Evolutionary conservation across 768 basidiomycete genomes (phyloP).

Genomic region (Phylloporus arenicola): DNA sequence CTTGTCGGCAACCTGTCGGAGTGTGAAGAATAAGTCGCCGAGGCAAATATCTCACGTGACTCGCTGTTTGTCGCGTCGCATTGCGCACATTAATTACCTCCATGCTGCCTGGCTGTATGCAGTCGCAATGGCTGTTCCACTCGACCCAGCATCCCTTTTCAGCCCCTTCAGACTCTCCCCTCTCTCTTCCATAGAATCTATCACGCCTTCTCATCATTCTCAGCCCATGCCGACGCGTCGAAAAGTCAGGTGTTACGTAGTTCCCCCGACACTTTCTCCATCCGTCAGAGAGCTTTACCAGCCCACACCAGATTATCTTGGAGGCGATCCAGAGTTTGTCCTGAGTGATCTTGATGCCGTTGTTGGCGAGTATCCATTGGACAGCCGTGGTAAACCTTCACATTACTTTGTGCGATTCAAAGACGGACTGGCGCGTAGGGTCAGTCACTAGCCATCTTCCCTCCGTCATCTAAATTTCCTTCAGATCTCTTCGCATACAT

Average conservation of each 20-base stretch:
- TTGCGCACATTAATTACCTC: neutral
- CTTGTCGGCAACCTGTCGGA: neutral
- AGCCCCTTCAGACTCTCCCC: conserved; percentile 10
- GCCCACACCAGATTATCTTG: conserved; percentile 28
- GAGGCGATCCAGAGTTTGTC: conserved; percentile 31
- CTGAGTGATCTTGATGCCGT: conserved; percentile 39
- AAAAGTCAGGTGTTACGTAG: conserved; percentile 30
- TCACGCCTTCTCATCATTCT: conserved; percentile 4
- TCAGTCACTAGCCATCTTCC: conserved; percentile 25
- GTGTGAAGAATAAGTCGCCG: neutral
- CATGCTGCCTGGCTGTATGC: neutral
- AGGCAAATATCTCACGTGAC: neutral
- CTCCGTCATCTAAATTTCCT: conserved; percentile 3
- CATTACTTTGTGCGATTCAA: conserved; percentile 60
- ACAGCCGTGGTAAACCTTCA: conserved; percentile 26
- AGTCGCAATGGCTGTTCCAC: neutral
- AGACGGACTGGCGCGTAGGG: conserved; percentile 56
- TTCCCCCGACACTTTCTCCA: conserved; percentile 33
- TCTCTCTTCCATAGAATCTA: conserved; percentile 11
- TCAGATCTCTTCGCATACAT: conserved; percentile 40
- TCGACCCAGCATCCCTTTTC: conserved; percentile 16
- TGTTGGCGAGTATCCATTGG: conserved; percentile 48
- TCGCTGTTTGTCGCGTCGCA: conserved; percentile 6
- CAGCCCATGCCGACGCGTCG: conserved; percentile 11
- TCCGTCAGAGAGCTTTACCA: conserved; percentile 41